These are phyloP conservation scores for Talaromyces rugulosus DNA, from an alignment of 2,329 filamentous ascomycete genomes.

Conservation along the genomic window DNA sequence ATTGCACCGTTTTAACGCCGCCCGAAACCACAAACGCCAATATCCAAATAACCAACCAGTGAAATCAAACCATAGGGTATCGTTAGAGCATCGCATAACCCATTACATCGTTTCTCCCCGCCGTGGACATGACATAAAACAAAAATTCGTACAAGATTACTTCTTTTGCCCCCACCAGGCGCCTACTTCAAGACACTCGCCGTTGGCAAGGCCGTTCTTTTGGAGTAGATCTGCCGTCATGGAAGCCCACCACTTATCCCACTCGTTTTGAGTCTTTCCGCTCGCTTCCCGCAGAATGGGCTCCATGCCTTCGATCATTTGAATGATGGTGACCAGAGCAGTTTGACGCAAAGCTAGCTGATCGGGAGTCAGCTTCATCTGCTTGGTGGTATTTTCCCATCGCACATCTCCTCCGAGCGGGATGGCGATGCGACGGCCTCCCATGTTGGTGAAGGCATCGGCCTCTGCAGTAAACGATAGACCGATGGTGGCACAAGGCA, in stretches of 20 bases:
- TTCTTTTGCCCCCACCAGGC: constrained; percentile 62
- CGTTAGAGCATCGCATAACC: neutral
- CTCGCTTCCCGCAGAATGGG: constrained; percentile 76
- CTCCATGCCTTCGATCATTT: constrained; percentile 81
- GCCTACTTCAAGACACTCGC: constrained; percentile 73
- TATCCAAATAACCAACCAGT: neutral
- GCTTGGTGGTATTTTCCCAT: constrained; percentile 70
- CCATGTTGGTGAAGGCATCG: constrained; percentile 64
- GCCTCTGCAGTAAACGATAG: constrained; percentile 78
- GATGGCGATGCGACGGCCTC: constrained; percentile 75
- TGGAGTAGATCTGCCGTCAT: constrained; percentile 82
- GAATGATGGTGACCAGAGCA: constrained; percentile 74
- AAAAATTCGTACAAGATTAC: constrained; percentile 23
- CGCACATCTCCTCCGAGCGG: constrained; percentile 71
- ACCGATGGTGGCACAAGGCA: constrained; percentile 74
- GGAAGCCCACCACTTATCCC: constrained; percentile 82
- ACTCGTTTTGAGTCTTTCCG: constrained; percentile 85
- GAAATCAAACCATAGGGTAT: constrained; percentile 9
- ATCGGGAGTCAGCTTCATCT: constrained; percentile 54
- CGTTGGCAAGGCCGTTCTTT: constrained; percentile 72
- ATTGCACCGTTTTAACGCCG: neutral
- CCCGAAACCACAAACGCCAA: neutral
- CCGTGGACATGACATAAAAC: neutral
- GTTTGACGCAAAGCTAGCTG: constrained; percentile 73
- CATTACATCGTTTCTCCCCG: neutral